Conservation (phyloP, 176 grass and related monocot genomes). For the Dactylis glomerata region DNA sequence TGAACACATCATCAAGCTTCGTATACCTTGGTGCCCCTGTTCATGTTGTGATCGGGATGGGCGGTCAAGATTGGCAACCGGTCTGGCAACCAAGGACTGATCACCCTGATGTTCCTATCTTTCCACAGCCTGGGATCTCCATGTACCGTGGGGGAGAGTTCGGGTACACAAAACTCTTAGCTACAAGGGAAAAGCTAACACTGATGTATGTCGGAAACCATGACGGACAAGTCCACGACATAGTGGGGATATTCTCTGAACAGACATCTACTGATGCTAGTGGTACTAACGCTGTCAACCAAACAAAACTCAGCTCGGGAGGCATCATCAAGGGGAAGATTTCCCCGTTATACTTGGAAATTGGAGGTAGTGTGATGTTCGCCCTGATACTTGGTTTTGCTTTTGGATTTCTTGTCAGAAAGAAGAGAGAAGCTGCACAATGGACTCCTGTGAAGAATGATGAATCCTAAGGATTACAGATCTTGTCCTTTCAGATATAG, state of each 20-base stretch:
- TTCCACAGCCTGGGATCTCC: constrained; percentile 66
- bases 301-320: constrained; percentile 18
- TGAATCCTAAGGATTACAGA: constrained; percentile 38
- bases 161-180: constrained; percentile 76
- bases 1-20: constrained; percentile 64
- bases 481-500: background rate
- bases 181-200: constrained; percentile 73
- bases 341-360: constrained; percentile 38
- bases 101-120: constrained; percentile 68
- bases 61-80: constrained; percentile 71
- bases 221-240: constrained; percentile 87
- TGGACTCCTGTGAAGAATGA: constrained; percentile 81
- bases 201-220: constrained; percentile 84
- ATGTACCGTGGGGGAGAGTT: constrained; percentile 87
- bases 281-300: background rate
- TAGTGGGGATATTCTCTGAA: constrained; percentile 75
- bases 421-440: constrained; percentile 48
- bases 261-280: background rate
- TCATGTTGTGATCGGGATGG: constrained; percentile 98
- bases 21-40: constrained; percentile 63
- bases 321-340: constrained; percentile 2
- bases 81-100: constrained; percentile 73
- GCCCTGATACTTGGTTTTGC: constrained; percentile 54
- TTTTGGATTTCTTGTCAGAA: constrained; percentile 51
- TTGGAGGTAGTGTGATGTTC: constrained; percentile 30